Base-by-base conservation (phyloP, 805 yeast species). In the Metschnikowia continentalis region DNA sequence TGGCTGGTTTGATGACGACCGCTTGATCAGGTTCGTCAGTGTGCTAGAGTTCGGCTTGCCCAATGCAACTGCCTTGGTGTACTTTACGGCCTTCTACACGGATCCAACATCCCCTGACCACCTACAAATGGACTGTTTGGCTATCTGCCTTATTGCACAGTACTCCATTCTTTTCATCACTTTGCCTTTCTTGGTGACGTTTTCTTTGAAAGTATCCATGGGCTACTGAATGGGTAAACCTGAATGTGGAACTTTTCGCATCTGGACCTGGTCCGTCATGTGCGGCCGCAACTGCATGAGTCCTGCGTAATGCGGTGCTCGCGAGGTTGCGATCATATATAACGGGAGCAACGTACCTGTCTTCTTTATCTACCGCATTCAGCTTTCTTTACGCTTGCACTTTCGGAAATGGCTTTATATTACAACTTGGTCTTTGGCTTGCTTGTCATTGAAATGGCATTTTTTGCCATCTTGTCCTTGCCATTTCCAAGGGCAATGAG, bases 31-130 rank as follows among this genome's bases (percentile, higher is more conserved):
- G 40, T 86, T 92, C 60, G 84, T 91, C 5, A 76, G 86, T 61
- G 84, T 86, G 32, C 73, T 91, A 32, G 82, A 84, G 11, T 87
- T 83, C 65, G 85, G 92, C 0, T 78, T 89, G 52, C 98, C 98
- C 0, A 84, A 88, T 47, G 95, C 97, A 0, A 92, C 97, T 0
- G 78, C 94, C 0, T 84, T 90, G 61, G 84, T 92, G 14, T 92
- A 90, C 67, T 77, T 91, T 57, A 91, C 98, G 2, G 92, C 96
- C 2, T 83, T 89, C 62, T 88, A 85, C 66, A 83, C 91, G 1
- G 95, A 94, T 15, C 81, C 86, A 2, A 71, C 64, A 33, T 61
- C 74, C 5, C 72, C 74, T 2, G 76, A 74, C 35, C 81, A 77
- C 55, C 56, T 79, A 14, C 91, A 90, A 66, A 83, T 92, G 84